A percentile compares a stretch with the other conserved stretches of the same genome.
phyloP scores from a whole-genome alignment of 1,284 basidiomycete species.

The Cystobasidium pallidum region DNA sequence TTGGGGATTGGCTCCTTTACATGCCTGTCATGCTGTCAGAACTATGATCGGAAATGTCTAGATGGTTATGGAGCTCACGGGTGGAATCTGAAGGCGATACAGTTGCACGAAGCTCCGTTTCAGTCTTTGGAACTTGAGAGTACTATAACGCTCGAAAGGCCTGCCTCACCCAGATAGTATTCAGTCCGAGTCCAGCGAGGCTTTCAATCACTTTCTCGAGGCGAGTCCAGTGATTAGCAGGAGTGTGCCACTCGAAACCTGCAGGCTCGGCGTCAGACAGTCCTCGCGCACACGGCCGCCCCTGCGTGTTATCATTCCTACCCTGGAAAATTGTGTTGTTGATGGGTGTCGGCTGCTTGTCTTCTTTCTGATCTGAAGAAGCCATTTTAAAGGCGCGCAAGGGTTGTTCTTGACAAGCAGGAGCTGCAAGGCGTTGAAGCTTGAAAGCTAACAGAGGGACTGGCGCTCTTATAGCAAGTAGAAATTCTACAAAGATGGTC shows the following conservation, averaged over 20 bases:
- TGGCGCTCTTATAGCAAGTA: no score
- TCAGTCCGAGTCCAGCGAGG: conserved; percentile 33
- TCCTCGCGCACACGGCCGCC: not conserved
- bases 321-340: conserved; percentile 43
- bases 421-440: not conserved
- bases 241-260: conserved; percentile 43
- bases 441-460: not conserved
- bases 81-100: conserved; percentile 27
- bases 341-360: conserved; percentile 31
- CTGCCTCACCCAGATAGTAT: conserved; percentile 34
- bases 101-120: not conserved
- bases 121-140: not conserved
- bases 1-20: conserved; percentile 41
- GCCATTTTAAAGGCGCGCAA: conserved; percentile 2
- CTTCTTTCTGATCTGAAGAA: conserved; percentile 20
- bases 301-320: not conserved
- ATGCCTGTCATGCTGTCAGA: no score
- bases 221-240: conserved; percentile 33
- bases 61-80: conserved; percentile 13
- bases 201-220: conserved; percentile 34
- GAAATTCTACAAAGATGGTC: not conserved
- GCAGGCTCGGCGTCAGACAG: not conserved
- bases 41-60: conserved; percentile 21
- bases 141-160: not conserved
- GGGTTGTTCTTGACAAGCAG: not conserved